Evolutionary conservation across 2,329 filamentous ascomycete species (phyloP), one percentile per base, ranked within the genome.

Genomic region (Aspergillus persii): DNA sequence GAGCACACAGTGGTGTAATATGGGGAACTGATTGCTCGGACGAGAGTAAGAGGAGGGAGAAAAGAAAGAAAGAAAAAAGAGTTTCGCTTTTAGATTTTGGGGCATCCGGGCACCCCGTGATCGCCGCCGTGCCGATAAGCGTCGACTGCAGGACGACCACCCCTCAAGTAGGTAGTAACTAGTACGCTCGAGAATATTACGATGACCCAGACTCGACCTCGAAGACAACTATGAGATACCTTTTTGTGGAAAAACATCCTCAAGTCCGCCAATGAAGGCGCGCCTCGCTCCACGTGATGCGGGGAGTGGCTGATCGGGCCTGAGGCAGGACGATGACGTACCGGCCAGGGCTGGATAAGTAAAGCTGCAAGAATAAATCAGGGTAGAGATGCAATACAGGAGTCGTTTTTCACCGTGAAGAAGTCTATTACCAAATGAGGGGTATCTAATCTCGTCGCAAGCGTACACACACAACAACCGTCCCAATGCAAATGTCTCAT

Each of bases 241-340:
- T 23, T 23, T 23, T 23, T 23, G 18, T 23, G 18, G 18, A 23
- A 23, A 23, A 2, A 23, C 18, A 23, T 23, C 18, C 18, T 23
- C 18, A 23, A 23, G 18, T 27, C 18, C 50, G 39, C 54, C 62
- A 64, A 63, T 61, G 15, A 58, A 39, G 11, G 8, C 2, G 2
- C 3, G 3, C 51, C 53, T 64, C 63, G 64, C 64, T 11, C 57
- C 64, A 66, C 62, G 62, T 66, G 64, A 66, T 61, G 64, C 62
- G 64, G 64, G 62, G 64, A 53, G 23, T 31, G 57, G 41, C 58
- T 66, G 61, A 66, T 66, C 63, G 31, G 31, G 50, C 41, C 26
- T 18, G 30, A 18, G 12, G 36, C 36, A 15, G 36, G 7, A 41
- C 18, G 36, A 36, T 48, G 7, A 30, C 23, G 4, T 15, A 27